These are phyloP conservation scores for Eucalyptus erythrocorys DNA, from an alignment of 345 rosid species.

Conservation along the genomic window DNA sequence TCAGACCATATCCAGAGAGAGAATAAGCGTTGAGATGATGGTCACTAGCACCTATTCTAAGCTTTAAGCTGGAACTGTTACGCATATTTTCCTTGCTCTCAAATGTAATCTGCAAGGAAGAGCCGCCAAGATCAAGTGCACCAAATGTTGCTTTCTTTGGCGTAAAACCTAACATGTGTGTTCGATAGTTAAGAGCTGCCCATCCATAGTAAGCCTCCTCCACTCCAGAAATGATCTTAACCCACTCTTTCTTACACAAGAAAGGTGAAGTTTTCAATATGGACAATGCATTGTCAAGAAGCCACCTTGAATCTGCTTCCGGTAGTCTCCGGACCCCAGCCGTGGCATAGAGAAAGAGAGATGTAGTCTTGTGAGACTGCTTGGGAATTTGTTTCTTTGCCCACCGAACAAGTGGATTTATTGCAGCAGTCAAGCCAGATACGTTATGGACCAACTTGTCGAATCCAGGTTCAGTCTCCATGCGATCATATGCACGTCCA, in stretches of 20 bases:
- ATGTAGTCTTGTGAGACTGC: conserved; percentile 66
- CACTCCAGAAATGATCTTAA: conserved; percentile 76
- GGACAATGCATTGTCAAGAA: conserved; percentile 79
- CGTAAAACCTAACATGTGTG: conserved; percentile 44
- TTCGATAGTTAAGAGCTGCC: conserved; percentile 86
- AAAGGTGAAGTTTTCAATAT: conserved; percentile 74
- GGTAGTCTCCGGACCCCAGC: conserved; percentile 96
- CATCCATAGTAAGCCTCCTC: conserved; percentile 98
- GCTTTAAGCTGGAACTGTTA: conserved; percentile 52
- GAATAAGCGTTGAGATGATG: conserved; percentile 95
- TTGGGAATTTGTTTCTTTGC: conserved; percentile 87
- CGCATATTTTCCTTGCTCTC: conserved; percentile 53
- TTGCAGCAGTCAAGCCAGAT: conserved; percentile 65
- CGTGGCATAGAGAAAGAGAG: conserved; percentile 87
- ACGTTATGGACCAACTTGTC: conserved; percentile 70
- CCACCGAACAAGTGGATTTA: conserved; percentile 84
- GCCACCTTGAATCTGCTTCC: conserved; percentile 71
- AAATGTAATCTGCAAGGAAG: conserved; percentile 97
- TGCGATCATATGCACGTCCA: conserved; percentile 93
- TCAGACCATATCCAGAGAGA: conserved; percentile 93
- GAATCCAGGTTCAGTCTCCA: conserved; percentile 98
- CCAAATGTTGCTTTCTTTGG: conserved; percentile 85
- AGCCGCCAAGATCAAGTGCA: conserved; percentile 96
- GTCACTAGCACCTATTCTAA: conserved; percentile 64
- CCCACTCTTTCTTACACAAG: conserved; percentile 63